These are phyloP conservation scores for Closterium sp. DNA, from an alignment of 139 green algal genomes.

Conservation along the genomic window DNA sequence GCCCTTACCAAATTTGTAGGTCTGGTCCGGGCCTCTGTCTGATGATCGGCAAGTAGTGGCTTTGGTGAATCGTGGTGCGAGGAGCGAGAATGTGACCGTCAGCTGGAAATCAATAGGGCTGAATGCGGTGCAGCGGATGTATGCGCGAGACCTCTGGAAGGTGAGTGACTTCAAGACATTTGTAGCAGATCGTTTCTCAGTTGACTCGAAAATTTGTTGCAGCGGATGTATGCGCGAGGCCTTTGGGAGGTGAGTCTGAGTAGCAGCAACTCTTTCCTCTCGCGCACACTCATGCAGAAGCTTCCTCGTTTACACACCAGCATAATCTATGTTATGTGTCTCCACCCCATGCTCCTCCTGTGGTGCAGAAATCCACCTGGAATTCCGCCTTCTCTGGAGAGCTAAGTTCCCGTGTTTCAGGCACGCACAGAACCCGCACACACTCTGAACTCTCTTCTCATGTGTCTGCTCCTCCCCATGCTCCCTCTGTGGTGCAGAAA, in stretches of 20 bases:
- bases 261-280: not conserved
- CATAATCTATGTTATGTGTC: too few relatives aligned
- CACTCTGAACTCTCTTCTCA: not conserved
- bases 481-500: not conserved
- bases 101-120: not conserved
- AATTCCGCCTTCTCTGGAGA: too few relatives aligned
- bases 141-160: conserved; percentile 27
- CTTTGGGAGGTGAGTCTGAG: not conserved
- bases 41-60: conserved; percentile 5
- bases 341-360: too few relatives aligned
- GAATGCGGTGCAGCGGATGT: not conserved
- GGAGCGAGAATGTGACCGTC: conserved; percentile 3
- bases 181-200: too few relatives aligned
- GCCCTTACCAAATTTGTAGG: not conserved
- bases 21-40: conserved; percentile 24
- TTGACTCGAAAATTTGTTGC: not conserved
- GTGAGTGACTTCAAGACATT: not conserved
- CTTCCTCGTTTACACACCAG: too few relatives aligned
- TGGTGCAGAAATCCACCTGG: too few relatives aligned
- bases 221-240: not conserved
- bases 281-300: not conserved
- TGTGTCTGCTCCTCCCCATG: not conserved
- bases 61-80: not conserved
- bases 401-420: too few relatives aligned
- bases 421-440: not conserved